These are phyloP conservation scores for Rhododendron vialii DNA, from an alignment of 148 eudicot species.

Conservation along the genomic window DNA sequence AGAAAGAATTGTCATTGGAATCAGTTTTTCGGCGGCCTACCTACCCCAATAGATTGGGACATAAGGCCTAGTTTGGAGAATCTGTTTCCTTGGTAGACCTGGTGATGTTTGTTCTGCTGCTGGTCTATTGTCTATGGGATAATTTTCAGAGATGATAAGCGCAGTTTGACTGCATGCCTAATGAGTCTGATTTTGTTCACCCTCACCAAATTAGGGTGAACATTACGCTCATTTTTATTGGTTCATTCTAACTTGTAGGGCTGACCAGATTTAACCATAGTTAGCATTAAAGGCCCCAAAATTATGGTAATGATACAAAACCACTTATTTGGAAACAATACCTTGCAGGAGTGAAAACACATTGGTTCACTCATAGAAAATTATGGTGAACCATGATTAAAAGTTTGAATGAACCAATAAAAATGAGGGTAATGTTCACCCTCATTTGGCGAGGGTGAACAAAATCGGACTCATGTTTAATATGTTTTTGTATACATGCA, in stretches of 20 bases:
- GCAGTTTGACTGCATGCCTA: background rate
- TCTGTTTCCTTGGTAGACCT: background rate
- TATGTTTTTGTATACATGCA: background rate
- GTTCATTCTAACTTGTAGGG: background rate
- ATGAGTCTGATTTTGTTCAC: background rate
- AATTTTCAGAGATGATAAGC: background rate
- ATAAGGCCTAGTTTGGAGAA: background rate
- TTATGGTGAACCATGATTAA: too few species aligned
- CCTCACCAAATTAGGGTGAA: background rate
- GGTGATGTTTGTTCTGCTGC: background rate
- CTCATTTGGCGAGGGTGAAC: background rate
- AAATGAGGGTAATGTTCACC: too few species aligned
- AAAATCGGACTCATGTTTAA: background rate
- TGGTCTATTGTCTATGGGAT: background rate
- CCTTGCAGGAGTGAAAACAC: background rate
- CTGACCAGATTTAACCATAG: background rate
- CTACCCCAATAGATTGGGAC: background rate
- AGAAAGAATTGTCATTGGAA: background rate
- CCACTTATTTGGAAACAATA: background rate
- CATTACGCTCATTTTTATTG: background rate
- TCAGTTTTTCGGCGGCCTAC: background rate
- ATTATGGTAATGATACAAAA: background rate
- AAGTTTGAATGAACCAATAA: too few species aligned
- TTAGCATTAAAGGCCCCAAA: background rate
- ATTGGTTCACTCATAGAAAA: background rate